Conservation (phyloP, 768 basidiomycete species). For the Termitomyces sp. region DNA sequence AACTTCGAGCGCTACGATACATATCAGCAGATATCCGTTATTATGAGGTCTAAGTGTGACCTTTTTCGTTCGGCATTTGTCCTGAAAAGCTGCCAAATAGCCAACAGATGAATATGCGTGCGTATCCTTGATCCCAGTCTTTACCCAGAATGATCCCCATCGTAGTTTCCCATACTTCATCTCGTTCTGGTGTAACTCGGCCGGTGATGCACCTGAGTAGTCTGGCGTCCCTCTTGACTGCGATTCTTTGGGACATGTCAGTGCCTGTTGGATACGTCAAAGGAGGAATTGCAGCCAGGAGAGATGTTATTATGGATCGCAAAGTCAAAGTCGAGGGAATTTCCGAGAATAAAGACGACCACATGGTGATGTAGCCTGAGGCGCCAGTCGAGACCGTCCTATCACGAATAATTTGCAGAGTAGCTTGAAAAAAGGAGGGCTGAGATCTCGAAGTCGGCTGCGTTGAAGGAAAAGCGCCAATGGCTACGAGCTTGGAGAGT, state of each 20-base stretch:
- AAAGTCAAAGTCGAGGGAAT: conserved; percentile 51
- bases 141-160: conserved; percentile 49
- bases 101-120: conserved; percentile 73
- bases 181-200: conserved; percentile 32
- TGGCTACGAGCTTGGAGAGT: conserved; percentile 61
- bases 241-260: conserved; percentile 32
- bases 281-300: conserved; percentile 47
- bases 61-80: conserved; percentile 27
- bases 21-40: background rate
- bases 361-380: conserved; percentile 43
- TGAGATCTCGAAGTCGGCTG: conserved; percentile 53
- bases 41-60: conserved; percentile 12
- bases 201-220: conserved; percentile 59
- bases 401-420: conserved; percentile 45
- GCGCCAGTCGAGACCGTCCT: conserved; percentile 27
- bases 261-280: conserved; percentile 26
- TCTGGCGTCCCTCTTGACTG: conserved; percentile 50
- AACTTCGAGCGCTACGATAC: conserved; percentile 37
- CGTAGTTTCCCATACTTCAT: conserved; percentile 50
- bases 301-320: conserved; percentile 56
- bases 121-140: conserved; percentile 57
- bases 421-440: conserved; percentile 64
- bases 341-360: conserved; percentile 43
- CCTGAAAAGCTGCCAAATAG: conserved; percentile 38
- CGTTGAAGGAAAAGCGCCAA: conserved; percentile 60